Evolutionary conservation across 2,329 filamentous ascomycete genomes (phyloP).

Genomic region (Paraphaeosphaeria minitans): DNA sequence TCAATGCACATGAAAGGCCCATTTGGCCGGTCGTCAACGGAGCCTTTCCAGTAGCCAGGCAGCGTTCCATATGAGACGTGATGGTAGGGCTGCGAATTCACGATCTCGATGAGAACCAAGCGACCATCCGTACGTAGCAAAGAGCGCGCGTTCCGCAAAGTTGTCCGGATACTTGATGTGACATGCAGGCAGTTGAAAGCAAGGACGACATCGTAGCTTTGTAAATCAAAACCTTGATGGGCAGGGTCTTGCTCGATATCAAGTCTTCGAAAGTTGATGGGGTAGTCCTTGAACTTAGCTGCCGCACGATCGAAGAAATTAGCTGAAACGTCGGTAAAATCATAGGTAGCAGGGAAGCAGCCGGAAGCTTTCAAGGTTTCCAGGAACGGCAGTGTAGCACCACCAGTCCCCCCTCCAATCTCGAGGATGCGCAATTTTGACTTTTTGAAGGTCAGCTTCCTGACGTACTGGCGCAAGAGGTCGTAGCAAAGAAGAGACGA

Average conservation of each 20-base stretch:
- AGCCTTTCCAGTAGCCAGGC: constrained; percentile 2
- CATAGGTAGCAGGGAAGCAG: constrained; percentile 7
- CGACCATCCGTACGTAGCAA: constrained; percentile 19
- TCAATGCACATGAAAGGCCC: neutral
- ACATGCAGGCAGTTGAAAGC: constrained; percentile 41
- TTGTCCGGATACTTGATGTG: constrained; percentile 24
- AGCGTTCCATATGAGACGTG: constrained; percentile 1
- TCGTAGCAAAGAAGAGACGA: constrained; percentile 7
- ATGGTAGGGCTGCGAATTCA: neutral
- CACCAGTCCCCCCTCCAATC: constrained; percentile 20
- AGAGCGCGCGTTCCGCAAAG: constrained; percentile 12
- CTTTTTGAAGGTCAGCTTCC: constrained; percentile 10
- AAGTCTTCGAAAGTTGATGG: constrained; percentile 25
- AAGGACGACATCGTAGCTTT: constrained; percentile 35
- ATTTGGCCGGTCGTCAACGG: constrained; percentile 2
- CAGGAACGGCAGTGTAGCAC: constrained; percentile 12
- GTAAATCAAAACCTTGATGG: constrained; percentile 24
- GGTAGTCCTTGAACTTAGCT: constrained; percentile 9
- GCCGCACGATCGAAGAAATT: constrained; percentile 14
- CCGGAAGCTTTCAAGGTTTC: constrained; percentile 1
- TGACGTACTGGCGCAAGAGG: constrained; percentile 9
- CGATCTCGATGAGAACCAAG: constrained; percentile 5
- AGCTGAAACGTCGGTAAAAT: constrained; percentile 21
- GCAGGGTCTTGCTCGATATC: constrained; percentile 28
- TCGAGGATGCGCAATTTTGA: constrained; percentile 14